Percentiles rank a stretch among this genome's conserved stretches.
Evolutionary conservation across 116 monocot species (phyloP).

Genomic region (Zostera marina): DNA sequence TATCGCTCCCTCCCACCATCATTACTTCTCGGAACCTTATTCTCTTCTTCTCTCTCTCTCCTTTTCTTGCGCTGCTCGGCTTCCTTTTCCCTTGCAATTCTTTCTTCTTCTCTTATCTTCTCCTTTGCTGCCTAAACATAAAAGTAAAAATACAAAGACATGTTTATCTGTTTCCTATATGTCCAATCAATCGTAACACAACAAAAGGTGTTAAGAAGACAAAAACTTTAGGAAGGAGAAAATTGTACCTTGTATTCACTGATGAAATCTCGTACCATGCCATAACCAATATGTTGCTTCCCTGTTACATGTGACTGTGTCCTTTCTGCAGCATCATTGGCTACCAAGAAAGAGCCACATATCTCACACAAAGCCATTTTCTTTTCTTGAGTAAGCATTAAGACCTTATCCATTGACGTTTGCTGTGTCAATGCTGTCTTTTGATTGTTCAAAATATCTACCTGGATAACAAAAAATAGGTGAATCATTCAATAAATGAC

Average conservation of each 20-base stretch:
- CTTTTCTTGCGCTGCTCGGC: slow-evolving; percentile 50
- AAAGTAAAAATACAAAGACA: background rate
- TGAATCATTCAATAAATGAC: background rate
- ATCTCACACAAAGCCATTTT: slow-evolving; percentile 99
- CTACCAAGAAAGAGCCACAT: slow-evolving; percentile 92
- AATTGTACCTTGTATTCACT: slow-evolving; percentile 60
- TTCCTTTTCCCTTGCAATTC: slow-evolving; percentile 51
- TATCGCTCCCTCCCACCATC: slow-evolving; percentile 11
- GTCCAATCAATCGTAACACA: background rate
- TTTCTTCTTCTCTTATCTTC: slow-evolving; percentile 70
- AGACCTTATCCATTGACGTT: slow-evolving; percentile 39
- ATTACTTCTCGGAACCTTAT: slow-evolving; percentile 11
- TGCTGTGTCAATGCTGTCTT: slow-evolving; percentile 54
- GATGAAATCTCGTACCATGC: slow-evolving; percentile 90
- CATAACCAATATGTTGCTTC: slow-evolving; percentile 95
- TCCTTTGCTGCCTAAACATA: slow-evolving; percentile 56
- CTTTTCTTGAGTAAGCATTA: slow-evolving; percentile 83
- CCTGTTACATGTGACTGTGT: slow-evolving; percentile 92
- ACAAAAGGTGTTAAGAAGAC: background rate
- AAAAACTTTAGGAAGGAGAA: background rate
- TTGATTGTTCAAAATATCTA: slow-evolving; percentile 75
- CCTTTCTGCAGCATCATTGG: slow-evolving; percentile 96
- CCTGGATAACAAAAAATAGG: slow-evolving; percentile 23
- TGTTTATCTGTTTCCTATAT: background rate
- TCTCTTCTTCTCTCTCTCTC: slow-evolving; percentile 47